These are phyloP conservation scores for Nannizziopsis arthrosporioides DNA, from an alignment of 2,329 filamentous ascomycete species.

Conservation along the genomic window DNA sequence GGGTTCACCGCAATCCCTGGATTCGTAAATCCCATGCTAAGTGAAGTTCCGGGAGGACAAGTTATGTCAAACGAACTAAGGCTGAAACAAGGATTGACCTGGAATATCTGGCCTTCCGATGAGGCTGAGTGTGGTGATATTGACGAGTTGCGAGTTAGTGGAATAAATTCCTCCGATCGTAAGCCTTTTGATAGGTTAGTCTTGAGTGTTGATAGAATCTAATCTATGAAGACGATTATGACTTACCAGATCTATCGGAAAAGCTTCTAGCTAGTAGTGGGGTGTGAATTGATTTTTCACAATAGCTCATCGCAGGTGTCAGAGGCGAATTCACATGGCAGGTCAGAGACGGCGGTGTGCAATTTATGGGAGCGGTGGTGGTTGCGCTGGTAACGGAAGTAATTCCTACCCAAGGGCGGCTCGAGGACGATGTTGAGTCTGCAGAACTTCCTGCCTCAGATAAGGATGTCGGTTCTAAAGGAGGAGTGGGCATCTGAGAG, in stretches of 20 bases:
- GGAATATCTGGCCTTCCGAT: conserved; percentile 26
- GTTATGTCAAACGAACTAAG: conserved; percentile 22
- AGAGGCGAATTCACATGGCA: neutral
- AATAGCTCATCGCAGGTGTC: neutral
- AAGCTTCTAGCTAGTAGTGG: neutral
- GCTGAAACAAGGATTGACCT: conserved; percentile 21
- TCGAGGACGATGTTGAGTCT: neutral
- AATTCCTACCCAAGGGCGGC: neutral
- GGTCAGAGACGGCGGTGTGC: neutral
- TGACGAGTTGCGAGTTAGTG: conserved; percentile 21
- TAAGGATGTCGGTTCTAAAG: neutral
- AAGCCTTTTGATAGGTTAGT: neutral
- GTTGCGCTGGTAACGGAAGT: neutral
- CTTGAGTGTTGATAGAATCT: neutral
- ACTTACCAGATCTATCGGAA: neutral
- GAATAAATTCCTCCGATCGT: conserved; percentile 16
- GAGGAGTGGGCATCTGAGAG: conserved; percentile 5
- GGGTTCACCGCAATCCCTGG: neutral
- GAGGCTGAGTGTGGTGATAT: conserved; percentile 21
- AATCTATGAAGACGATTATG: neutral
- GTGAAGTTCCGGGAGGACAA: conserved; percentile 25
- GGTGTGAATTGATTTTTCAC: neutral
- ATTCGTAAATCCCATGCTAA: conserved; percentile 18
- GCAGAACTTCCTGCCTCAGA: neutral
- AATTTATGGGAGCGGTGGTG: neutral